phyloP scores from a whole-genome alignment of 305 asterid species.

The Ajuga reptans region DNA sequence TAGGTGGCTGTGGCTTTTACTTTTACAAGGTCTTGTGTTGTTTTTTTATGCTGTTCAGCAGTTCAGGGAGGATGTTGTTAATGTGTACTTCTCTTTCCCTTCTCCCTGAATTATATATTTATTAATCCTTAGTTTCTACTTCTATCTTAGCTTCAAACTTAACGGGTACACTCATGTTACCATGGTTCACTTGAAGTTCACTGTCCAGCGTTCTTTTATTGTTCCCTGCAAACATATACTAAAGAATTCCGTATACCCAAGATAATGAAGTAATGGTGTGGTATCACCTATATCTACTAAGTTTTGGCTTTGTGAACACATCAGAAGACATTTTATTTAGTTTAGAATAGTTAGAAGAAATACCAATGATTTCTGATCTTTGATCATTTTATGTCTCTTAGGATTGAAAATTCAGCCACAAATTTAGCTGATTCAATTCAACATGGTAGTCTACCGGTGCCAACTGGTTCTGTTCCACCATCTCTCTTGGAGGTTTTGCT shows the following conservation, averaged over 20 bases:
- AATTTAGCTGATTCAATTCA: conserved; percentile 65
- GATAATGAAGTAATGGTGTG: neutral
- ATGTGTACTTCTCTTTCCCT: neutral
- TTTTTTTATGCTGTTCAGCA: neutral
- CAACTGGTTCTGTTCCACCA: conserved; percentile 62
- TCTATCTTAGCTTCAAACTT: neutral
- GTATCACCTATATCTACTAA: neutral
- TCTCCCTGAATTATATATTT: neutral
- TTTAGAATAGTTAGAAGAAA: neutral
- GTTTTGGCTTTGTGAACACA: neutral
- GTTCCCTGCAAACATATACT: neutral
- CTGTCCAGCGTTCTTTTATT: neutral
- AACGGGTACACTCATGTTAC: neutral
- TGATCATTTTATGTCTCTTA: conserved; percentile 28
- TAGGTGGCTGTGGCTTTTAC: neutral
- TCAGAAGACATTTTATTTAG: neutral
- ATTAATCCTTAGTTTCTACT: neutral
- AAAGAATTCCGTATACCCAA: neutral
- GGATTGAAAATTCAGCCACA: conserved; percentile 78
- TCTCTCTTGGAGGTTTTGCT: conserved; percentile 67
- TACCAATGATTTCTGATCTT: conserved; percentile 12
- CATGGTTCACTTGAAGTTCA: neutral
- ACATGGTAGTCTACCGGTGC: conserved; percentile 48
- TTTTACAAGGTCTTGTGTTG: neutral
- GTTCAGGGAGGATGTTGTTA: conserved; percentile 7